Conservation (phyloP, 495 filamentous ascomycete genomes). For the Stereocaulon alpinum region DNA sequence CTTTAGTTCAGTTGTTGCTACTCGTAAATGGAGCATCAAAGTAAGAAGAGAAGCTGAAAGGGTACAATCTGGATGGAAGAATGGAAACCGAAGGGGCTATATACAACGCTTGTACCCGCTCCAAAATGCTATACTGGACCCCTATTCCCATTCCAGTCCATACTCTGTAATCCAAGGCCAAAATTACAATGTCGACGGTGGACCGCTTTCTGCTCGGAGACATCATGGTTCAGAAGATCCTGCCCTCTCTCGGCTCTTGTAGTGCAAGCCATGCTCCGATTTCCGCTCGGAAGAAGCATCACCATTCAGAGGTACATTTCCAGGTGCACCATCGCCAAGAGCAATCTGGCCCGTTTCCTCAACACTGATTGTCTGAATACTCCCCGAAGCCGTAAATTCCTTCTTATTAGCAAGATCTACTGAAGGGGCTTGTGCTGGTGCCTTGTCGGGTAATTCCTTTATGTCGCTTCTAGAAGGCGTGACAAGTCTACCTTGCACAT, state of each 20-base stretch:
- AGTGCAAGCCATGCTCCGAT: too few species aligned
- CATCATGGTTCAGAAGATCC: too few species aligned
- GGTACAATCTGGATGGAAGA: too few species aligned
- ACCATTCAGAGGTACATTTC: background rate
- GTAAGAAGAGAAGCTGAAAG: background rate
- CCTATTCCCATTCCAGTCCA: background rate
- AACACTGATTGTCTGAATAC: background rate
- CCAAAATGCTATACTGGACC: background rate
- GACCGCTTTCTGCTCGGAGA: too few species aligned
- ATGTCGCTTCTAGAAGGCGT: conserved; percentile 9
- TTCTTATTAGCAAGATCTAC: background rate
- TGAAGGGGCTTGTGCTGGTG: too few species aligned
- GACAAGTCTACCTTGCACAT: conserved; percentile 29
- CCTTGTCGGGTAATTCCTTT: background rate
- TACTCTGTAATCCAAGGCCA: background rate
- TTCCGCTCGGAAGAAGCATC: too few species aligned
- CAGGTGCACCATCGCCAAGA: background rate
- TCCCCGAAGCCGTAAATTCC: background rate
- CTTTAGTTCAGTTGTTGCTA: too few species aligned
- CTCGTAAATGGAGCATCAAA: background rate
- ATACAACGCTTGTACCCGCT: background rate
- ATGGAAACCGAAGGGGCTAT: too few species aligned
- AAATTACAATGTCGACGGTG: too few species aligned
- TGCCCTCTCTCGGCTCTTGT: too few species aligned
- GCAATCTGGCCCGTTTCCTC: background rate